phyloP scores from a whole-genome alignment of 305 asterid genomes.

The Fraxinus platypoda region DNA sequence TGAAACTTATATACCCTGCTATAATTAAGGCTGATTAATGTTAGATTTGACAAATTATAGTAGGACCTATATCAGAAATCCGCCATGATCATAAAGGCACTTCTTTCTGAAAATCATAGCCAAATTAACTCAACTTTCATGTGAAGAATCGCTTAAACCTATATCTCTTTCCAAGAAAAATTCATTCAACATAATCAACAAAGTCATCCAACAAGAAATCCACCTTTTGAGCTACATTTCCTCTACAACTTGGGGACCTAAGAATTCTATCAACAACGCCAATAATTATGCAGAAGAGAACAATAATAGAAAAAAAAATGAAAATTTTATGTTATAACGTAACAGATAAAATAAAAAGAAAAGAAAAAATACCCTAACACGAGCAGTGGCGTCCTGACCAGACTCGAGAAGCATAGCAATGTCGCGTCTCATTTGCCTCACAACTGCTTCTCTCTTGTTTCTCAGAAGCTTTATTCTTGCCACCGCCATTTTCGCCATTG shows the following conservation, averaged over 20 bases:
- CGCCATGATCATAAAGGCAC: not conserved
- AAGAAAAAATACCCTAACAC: constrained; percentile 58
- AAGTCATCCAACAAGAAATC: not conserved
- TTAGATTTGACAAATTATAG: not conserved
- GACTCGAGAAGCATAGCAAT: constrained; percentile 89
- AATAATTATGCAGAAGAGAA: not conserved
- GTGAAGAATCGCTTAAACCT: not conserved
- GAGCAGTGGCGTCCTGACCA: constrained; percentile 88
- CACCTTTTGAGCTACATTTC: not conserved
- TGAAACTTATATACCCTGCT: not conserved
- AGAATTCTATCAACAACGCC: not conserved
- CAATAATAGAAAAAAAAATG: not conserved
- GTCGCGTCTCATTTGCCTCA: constrained; percentile 95
- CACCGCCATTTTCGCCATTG: constrained; percentile 94
- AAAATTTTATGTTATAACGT: not conserved
- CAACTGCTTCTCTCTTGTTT: constrained; percentile 91
- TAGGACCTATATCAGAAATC: not conserved
- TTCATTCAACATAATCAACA: not conserved
- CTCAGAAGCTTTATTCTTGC: constrained; percentile 91
- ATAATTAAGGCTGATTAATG: not conserved
- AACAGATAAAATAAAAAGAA: not conserved
- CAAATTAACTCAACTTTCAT: not conserved
- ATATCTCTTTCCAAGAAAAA: not conserved
- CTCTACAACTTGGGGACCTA: not conserved
- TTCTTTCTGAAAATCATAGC: not conserved